Evolutionary conservation across 129 eudicot species (phyloP), one percentile per base, ranked within the genome.

Genomic region (Tanacetum coccineum): DNA sequence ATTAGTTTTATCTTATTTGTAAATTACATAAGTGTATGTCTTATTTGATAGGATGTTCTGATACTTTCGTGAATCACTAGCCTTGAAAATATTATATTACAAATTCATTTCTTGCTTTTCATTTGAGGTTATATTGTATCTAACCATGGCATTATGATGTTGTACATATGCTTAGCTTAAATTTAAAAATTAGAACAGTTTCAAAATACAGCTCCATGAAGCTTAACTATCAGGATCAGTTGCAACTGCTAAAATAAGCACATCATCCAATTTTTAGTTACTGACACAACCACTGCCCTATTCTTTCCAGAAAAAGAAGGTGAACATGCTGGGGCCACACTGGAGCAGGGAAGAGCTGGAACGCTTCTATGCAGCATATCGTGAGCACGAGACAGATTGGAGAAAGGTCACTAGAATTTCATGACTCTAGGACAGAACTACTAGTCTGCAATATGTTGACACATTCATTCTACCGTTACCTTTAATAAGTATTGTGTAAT

Each of bases 361-460:
- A 72, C 84, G 75, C 50, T 93, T 93, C 68, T 93, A 93, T 81
- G 90, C 86, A 67, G 88, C 96, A 32, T 93, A 93, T 73, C 95
- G 99, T 73, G 87, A 89, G 71, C 76, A 93, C 48, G 92, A 92
- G 72, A 89, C 79, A 81, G 99, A 93, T 53, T 93, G 99, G 99
- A 86, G 75, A 78, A 93, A 93, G 96, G 99, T 93, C 76, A 65
- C 68, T 59, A 70, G 18, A 49, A 48, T 48, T 74, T 58, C 40
- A 28, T 25, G 42, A 55, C 47, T 68, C 50, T 28, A 36, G 26
- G 40, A 40, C 55, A 10, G 18, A 9, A 13, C 59, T 42, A 70
- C 48, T 25, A 56, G 66, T 9, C 30, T 59, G 55, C 75, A 72
- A 21, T 71, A 59, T 73, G 71, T 61, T 67, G 50, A 26, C 50